Evolutionary conservation across 225 moss, liverwort and hornwort species (phyloP), one percentile per base, ranked within the genome.

Genomic region (Rhytidiadelphus loreus): DNA sequence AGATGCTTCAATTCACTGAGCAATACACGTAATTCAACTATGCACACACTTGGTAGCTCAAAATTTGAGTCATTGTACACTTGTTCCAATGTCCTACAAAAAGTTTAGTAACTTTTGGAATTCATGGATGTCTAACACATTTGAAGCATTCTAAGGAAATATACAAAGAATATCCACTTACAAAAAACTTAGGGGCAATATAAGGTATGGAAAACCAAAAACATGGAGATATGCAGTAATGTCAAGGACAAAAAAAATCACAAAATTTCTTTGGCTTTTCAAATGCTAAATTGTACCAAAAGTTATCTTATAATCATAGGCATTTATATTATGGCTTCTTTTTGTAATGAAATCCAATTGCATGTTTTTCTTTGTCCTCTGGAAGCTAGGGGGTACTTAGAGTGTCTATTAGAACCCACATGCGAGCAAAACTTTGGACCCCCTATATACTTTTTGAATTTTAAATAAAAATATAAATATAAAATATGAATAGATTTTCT

Each of bases 241-340:
- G 19, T 19, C 4, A 48, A 7, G 11, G 6, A 19, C 7, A 11
- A 48, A 19, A 12, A 48, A 7, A 23, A n/a, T 46, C 26, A 11
- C 11, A 46, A 46, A 29, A 30, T 19, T 2, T 19, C 6, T 29
- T 68, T 26, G 0, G 4, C 18, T 29, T 44, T 44, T 46, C 18
- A 73, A 29, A 10, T 72, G 29, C 28, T 9, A 44, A 71, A 44
- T 29, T 7, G 0, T 17, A 29, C 2, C 18, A 17, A 30, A 46
- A 46, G 29, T 73, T 46, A 1, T 28, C n/a, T n/a, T n/a, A 44
- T 29, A 29, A 2, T 5, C 3, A 11, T 18, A 35, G 16, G 5
- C 4, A 1, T 35, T 16, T 26, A 26, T 71, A 3, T 5, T 43
- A 26, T 5, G 3, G 0, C 16, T 43, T 71, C 3, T 0, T 70